Percentiles rank a stretch among this genome's conserved stretches.
These are phyloP conservation scores for Trapa incisa DNA, from an alignment of 345 rosid species.

Conservation along the genomic window DNA sequence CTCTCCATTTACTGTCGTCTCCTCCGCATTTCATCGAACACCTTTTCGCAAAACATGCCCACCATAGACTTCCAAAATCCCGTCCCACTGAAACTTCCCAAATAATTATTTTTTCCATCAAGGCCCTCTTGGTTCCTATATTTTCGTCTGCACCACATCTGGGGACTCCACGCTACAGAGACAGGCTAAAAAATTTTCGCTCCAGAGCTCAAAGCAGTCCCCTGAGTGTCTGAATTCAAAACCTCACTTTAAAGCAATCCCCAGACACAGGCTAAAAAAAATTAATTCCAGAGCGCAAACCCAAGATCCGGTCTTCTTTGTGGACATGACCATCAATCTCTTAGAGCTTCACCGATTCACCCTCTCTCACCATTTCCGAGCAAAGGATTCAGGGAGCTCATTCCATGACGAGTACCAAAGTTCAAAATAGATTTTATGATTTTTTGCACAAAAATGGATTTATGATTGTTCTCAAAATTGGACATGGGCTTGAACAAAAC, in stretches of 20 bases:
- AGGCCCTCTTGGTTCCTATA: background rate
- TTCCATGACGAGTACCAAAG: no score
- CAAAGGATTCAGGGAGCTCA: background rate
- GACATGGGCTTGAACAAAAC: background rate
- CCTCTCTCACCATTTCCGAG: background rate
- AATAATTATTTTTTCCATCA: background rate
- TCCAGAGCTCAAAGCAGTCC: background rate
- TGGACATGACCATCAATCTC: background rate
- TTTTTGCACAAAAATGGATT: no score
- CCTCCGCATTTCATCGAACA: slow-evolving; percentile 1
- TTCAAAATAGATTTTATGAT: no score
- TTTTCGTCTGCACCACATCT: background rate
- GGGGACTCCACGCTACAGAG: background rate
- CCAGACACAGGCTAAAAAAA: no score
- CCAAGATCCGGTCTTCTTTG: background rate
- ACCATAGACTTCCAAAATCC: background rate
- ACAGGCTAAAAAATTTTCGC: background rate
- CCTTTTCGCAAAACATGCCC: background rate
- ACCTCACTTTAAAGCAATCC: background rate
- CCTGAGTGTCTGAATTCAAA: background rate
- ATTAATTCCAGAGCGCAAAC: background rate
- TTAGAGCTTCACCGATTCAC: no score
- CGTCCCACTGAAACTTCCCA: background rate
- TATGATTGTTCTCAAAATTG: background rate
- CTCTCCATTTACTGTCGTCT: background rate